Evolutionary conservation across 2,329 filamentous ascomycete species (phyloP).

Genomic region (Rhinocladiella similis): DNA sequence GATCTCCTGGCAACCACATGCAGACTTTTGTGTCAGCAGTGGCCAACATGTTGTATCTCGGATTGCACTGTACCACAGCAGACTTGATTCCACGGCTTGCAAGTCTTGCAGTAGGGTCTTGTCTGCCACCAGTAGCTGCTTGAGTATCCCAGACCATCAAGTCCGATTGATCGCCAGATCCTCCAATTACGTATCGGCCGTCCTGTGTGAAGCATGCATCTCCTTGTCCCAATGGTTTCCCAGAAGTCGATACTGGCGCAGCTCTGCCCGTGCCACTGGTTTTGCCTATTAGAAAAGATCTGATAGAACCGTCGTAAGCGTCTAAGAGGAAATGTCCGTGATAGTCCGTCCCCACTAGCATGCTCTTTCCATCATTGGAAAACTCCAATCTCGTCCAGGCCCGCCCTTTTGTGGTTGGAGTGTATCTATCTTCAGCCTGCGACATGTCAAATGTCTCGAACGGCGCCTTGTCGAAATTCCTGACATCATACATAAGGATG

Average conservation of each 20-base stretch:
- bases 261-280: constrained; percentile 50
- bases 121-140: constrained; percentile 57
- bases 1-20: constrained; percentile 66
- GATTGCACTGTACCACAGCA: constrained; percentile 82
- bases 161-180: constrained; percentile 66
- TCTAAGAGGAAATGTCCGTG: constrained; percentile 90
- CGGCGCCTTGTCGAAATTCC: constrained; percentile 89
- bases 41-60: constrained; percentile 86
- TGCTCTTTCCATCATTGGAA: constrained; percentile 87
- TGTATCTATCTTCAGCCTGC: constrained; percentile 56
- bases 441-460: constrained; percentile 81
- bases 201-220: constrained; percentile 90
- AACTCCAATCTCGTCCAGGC: constrained; percentile 91
- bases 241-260: constrained; percentile 53
- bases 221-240: constrained; percentile 58
- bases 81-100: constrained; percentile 56
- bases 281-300: constrained; percentile 65
- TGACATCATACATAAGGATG: constrained; percentile 86
- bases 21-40: constrained; percentile 82
- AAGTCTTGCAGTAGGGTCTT: constrained; percentile 41
- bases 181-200: constrained; percentile 82
- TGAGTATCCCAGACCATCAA: constrained; percentile 85
- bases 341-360: constrained; percentile 82
- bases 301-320: constrained; percentile 79
- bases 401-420: constrained; percentile 47